Evolutionary conservation across 179 eudicot species (phyloP), one percentile per base, ranked within the genome.

Genomic region (Beta corolliflora): DNA sequence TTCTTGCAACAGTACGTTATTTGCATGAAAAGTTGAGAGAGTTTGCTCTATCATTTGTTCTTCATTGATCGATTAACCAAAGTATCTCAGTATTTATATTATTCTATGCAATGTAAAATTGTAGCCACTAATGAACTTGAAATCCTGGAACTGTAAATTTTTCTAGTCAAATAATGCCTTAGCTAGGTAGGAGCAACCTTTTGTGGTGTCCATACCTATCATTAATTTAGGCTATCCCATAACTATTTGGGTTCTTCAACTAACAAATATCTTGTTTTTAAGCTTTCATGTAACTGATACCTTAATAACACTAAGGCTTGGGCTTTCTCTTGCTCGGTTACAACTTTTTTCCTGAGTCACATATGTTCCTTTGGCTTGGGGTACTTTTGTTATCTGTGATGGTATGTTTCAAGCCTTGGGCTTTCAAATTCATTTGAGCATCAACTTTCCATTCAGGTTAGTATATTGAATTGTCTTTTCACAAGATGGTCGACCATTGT

Each of bases 131-230:
- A 81, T n/a, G 7, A 29, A 19, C 1, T 23, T 77, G 25, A 19
- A 81, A 31, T 81, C 60, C 9, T 76, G 76, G 72, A 81, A 81
- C 70, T 69, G 55, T n/a, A 81, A 12, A 45, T 23, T 56, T 0
- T 2, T n/a, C 79, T 67, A 66, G 0, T 75, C 80, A 68, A 31
- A 48, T 56, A 5, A 36, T 6, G 83, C 68, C 23, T 66, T 55
- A 13, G 79, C n/a, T 25, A 25, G 29, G 54, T 16, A 54, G 48
- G 16, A 81, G 73, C 14, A 55, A 55, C 50, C 58, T 58, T 6
- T 13, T 7, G 5, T 75, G 54, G 36, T 60, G 41, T 14, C 54
- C 75, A 19, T 74, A 75, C 16, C 64, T 68, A 44, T 68, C 29
- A 21, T 60, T 45, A 25, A 25, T 25, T 25, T 19, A 80, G 69